Base-by-base conservation (phyloP, 2,329 filamentous ascomycete genomes). In the Cladosporium halotolerans region DNA sequence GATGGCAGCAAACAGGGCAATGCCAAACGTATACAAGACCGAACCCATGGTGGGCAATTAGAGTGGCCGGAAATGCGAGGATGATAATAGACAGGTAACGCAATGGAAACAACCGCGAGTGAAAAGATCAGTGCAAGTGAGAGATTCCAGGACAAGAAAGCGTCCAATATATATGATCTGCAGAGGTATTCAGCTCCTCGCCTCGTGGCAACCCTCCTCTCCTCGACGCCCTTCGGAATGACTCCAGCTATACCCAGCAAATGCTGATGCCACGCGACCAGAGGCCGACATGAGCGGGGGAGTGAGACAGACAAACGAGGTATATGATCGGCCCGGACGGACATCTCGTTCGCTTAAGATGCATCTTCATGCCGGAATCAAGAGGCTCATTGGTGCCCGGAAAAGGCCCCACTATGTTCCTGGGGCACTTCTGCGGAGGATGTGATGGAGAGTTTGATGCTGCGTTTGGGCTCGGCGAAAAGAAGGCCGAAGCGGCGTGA, bases 1-100 rank as follows among this genome's bases (percentile, higher is more conserved):
- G 49, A 82, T 79, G 16, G 78, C 78, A 36, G 79, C 79, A 63
- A 81, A 82, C 36, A 80, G 62, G 45, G 77, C 78, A 54, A 82
- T 67, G 5, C 75, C 73, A 31, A 79, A 66, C 2, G 76, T 74
- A 61, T 79, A 79, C 70, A 67, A 71, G n/a, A 44, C 48, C 10
- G 48, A 40, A 6, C 48, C 48, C 48, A 44, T 51, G 31, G 1
- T 51, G 18, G 19, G 10, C 10, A 18, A 10, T 7, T 9, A 11
- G 13, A 9, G 3, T 42, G 40, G 9, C 34, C 10, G 10, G 34
- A 36, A 36, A 5, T 36, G 6, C 34, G 6, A 11, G 34, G n/a
- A 36, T 11, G n/a, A n/a, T 8, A n/a, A 11, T 11, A 11, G 10
- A 11, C 9, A 36, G n/a, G 11, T 14, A 23, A 11, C 9, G 6